Percentiles rank a stretch among this genome's conserved stretches.
phyloP scores from a whole-genome alignment of 129 eudicot species.

The Lactuca sativa region DNA sequence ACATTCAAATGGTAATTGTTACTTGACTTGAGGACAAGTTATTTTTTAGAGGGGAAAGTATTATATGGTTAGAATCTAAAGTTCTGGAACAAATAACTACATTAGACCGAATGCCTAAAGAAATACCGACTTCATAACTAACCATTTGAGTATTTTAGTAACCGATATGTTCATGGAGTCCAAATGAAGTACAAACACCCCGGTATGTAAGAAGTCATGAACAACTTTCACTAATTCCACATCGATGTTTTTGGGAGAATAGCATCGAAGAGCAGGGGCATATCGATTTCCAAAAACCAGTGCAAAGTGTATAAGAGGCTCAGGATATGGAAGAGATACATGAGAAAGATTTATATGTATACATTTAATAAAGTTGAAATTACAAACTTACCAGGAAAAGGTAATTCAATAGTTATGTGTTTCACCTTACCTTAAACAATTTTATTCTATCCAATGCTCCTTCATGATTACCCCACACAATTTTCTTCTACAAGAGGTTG shows the following conservation, averaged over 20 bases:
- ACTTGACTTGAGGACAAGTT: too few species aligned
- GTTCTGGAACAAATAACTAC: neutral
- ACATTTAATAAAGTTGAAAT: neutral
- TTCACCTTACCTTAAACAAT: slow-evolving; percentile 54
- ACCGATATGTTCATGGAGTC: slow-evolving; percentile 47
- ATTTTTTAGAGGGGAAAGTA: too few species aligned
- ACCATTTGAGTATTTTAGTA: slow-evolving; percentile 64
- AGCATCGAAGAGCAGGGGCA: slow-evolving; percentile 72
- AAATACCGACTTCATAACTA: slow-evolving; percentile 10
- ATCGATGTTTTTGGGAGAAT: slow-evolving; percentile 64
- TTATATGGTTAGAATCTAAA: too few species aligned
- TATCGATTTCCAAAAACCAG: slow-evolving; percentile 63
- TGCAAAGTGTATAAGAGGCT: slow-evolving; percentile 73
- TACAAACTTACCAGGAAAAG: too few species aligned
- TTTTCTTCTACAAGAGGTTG: slow-evolving; percentile 56
- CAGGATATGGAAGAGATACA: slow-evolving; percentile 60
- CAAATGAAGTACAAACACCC: slow-evolving; percentile 49
- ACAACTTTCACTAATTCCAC: slow-evolving; percentile 62
- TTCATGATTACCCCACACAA: slow-evolving; percentile 69
- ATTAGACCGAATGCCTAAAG: neutral
- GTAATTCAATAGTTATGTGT: too few species aligned
- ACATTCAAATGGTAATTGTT: slow-evolving; percentile 57
- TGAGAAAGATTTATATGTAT: slow-evolving; percentile 29
- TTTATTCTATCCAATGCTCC: slow-evolving; percentile 67
- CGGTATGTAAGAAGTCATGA: slow-evolving; percentile 43